phyloP scores from a whole-genome alignment of 1,284 basidiomycete genomes.

The Leccinum griseonigrum region DNA sequence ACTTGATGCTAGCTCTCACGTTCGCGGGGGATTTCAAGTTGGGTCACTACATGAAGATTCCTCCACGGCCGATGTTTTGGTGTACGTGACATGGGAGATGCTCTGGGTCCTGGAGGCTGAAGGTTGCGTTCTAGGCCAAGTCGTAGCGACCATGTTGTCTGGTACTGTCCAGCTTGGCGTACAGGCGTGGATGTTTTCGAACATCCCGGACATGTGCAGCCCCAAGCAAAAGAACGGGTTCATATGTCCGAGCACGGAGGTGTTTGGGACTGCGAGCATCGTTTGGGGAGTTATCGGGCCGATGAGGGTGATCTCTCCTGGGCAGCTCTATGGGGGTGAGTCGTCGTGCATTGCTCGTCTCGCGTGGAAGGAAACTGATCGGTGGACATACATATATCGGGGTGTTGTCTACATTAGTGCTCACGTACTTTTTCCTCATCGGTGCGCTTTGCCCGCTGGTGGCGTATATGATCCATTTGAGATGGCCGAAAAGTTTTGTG shows the following conservation, averaged over 20 bases:
- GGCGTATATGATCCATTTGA: constrained; percentile 38
- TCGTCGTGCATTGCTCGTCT: not conserved
- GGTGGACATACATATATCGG: not conserved
- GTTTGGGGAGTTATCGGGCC: constrained; percentile 46
- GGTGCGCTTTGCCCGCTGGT: constrained; percentile 46
- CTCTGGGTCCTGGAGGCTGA: constrained; percentile 4
- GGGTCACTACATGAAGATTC: constrained; percentile 54
- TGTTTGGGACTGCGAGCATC: constrained; percentile 41
- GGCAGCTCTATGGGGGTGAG: constrained; percentile 25
- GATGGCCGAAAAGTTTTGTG: constrained; percentile 42
- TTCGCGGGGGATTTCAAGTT: constrained; percentile 48
- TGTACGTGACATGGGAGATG: constrained; percentile 7
- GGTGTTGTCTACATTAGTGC: constrained; percentile 9
- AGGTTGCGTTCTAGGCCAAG: constrained; percentile 28
- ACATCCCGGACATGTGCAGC: constrained; percentile 31
- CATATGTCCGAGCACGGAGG: constrained; percentile 39
- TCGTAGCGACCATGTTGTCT: constrained; percentile 42
- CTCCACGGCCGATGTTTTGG: constrained; percentile 47
- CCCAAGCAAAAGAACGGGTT: constrained; percentile 30
- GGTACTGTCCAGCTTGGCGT: constrained; percentile 43
- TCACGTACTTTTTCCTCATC: constrained; percentile 56
- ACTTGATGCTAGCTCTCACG: constrained; percentile 25
- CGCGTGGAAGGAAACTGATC: not conserved
- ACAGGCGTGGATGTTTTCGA: constrained; percentile 41
- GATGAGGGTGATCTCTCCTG: constrained; percentile 25